Evolutionary conservation across 345 rosid species (phyloP).

Genomic region (Eucalyptus curtisii): DNA sequence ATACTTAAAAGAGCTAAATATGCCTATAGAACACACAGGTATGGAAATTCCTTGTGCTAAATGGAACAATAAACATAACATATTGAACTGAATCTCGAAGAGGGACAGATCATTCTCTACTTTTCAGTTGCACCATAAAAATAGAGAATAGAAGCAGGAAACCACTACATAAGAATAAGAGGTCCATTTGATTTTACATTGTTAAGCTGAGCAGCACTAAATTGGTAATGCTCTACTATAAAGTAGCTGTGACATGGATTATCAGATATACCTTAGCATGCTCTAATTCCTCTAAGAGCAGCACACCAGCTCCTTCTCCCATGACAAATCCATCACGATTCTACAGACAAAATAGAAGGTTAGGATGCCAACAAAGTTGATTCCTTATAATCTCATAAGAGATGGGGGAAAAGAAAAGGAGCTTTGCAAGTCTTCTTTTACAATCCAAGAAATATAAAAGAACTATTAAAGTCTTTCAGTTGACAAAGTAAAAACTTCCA

Average conservation of each 20-base stretch:
- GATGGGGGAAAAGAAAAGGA: not conserved
- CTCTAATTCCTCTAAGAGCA: conserved; percentile 89
- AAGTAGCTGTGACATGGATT: not conserved
- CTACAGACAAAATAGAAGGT: conserved; percentile 16
- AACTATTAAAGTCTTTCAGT: not conserved
- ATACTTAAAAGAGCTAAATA: not conserved
- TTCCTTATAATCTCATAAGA: not conserved
- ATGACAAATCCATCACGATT: conserved; percentile 95
- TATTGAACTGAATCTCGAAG: not conserved
- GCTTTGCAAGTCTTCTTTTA: not conserved
- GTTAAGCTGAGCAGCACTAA: not conserved
- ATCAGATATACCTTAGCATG: conserved; percentile 73
- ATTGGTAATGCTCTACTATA: not conserved
- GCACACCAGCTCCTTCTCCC: conserved; percentile 99
- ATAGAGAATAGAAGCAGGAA: not conserved
- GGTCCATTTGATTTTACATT: not conserved
- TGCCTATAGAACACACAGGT: not conserved
- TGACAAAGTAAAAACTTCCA: not conserved
- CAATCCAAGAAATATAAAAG: not conserved
- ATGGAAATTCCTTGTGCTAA: not conserved
- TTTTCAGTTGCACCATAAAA: not conserved
- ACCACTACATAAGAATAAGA: not conserved
- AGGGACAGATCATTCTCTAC: not conserved
- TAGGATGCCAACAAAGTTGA: not conserved
- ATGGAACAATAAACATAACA: not conserved